Base-by-base conservation (phyloP, 495 filamentous ascomycete species). In the Penicillium arizonense region DNA sequence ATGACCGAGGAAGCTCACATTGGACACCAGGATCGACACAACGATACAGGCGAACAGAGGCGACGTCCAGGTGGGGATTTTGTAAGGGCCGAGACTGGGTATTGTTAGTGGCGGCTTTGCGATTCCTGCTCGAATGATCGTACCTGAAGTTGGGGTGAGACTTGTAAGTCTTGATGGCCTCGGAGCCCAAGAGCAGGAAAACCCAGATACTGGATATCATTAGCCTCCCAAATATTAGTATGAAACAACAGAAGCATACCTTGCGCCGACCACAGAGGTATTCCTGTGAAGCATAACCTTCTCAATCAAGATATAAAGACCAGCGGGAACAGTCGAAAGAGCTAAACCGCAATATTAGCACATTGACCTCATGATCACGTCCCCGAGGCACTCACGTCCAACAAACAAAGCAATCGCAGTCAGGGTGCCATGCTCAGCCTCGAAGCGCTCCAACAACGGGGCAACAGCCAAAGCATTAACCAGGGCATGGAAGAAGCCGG, bases 391-490 rank as follows among this genome's bases (percentile, higher is more conserved):
- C 91, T 76, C 78, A 96, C 91, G 90, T 44, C 94, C 95, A 56
- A 91, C 78, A 67, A 97, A 95, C 59, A 97, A 76, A 33, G 88
- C 81, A 42, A 93, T 60, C 16, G 90, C 83, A 23, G 87, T 86
- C 58, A 97, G 74, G n/a, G 92, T 96, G 23, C 94, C 94, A 73
- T 94, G 80, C 63, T 96, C 93, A n/a, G 83, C 77, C 72, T 98
- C 94, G 66, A 97, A 98, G 41, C 91, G 80, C 69, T 96, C 92
- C 56, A 97, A 64, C 41, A 98, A 73, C 13, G 94, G 94, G 10
- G 84, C 84, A 52, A 97, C 70, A 4, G 91, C 87, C 41, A 96
- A 14, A 37, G 87, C 63, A 69, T 97, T 96, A 59, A 97, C 65
- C 26, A 93, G 56, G 41, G 84, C 74, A 66, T 97, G 94, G 52